These are phyloP conservation scores for Shiraia sp. DNA, from an alignment of 2,329 filamentous ascomycete species.

Conservation along the genomic window DNA sequence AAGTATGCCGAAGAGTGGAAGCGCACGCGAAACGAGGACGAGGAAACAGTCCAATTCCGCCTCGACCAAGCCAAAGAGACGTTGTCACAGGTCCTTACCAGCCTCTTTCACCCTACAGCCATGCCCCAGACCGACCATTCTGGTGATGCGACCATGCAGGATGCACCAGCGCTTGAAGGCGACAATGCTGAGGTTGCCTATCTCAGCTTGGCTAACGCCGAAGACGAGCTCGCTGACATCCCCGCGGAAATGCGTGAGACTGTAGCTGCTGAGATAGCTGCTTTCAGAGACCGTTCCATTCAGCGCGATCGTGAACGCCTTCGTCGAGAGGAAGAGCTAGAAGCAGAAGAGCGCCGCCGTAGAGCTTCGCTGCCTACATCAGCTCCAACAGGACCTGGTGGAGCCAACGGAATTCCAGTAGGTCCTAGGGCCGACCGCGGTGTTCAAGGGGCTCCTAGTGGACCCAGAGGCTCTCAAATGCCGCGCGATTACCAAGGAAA, in stretches of 20 bases:
- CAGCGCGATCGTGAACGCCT: conserved; percentile 86
- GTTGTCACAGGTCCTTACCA: conserved; percentile 69
- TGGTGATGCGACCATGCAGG: conserved; percentile 72
- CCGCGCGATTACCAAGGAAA: conserved; percentile 76
- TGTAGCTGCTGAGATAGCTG: conserved; percentile 89
- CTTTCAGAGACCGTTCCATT: conserved; percentile 90
- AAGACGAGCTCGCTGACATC: conserved; percentile 94
- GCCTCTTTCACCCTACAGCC: conserved; percentile 69
- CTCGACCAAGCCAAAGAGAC: conserved; percentile 70
- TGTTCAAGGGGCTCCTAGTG: conserved; percentile 75
- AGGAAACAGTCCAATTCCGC: conserved; percentile 66
- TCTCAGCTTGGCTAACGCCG: conserved; percentile 72
- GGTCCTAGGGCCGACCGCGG: conserved; percentile 68
- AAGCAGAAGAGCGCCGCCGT: conserved; percentile 78
- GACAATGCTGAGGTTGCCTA: conserved; percentile 81
- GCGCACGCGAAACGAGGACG: conserved; percentile 66
- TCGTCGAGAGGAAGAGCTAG: conserved; percentile 87
- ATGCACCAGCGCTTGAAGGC: conserved; percentile 58
- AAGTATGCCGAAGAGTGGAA: conserved; percentile 86
- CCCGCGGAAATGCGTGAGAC: conserved; percentile 95
- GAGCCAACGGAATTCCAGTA: conserved; percentile 75
- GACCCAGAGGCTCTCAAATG: conserved; percentile 68
- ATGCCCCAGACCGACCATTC: conserved; percentile 57
- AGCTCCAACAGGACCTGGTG: conserved; percentile 64
- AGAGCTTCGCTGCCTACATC: conserved; percentile 71